Base-by-base conservation (phyloP, 306 rosid species). In the Gleditsia sinensis region DNA sequence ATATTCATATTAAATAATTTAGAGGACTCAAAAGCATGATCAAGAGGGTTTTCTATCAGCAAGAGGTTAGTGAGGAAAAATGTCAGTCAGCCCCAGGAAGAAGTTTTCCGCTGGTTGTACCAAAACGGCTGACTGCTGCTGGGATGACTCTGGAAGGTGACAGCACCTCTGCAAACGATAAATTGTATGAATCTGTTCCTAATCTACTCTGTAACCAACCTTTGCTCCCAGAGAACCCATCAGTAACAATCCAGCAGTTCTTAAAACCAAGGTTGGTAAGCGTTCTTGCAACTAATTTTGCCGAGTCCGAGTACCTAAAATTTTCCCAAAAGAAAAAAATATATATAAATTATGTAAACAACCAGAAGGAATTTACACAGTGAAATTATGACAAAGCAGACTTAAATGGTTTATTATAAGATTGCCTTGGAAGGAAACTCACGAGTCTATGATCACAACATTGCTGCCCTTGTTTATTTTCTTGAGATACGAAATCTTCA, bases 171-270 rank as follows among this genome's bases (percentile, higher is more conserved):
- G 91, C 88, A 16, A 90, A 87, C 0, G 96, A 88, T n/a, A 87
- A 80, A 14, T 84, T 92, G 82, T 88, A 94, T 0, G 97, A 76
- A 82, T 94, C 97, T 7, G 90, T 83, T 54, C 93, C 99, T 78
- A 95, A 72, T 67, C 92, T 94, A 79, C 99, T 95, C 74, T 92
- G 98, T 25, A 95, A 78, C 98, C 98, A 95, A 21, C 98, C 98
- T 81, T 68, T 88, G 71, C 71, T 71, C 24, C 97, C 99, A 9
- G 95, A 90, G 85, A 90, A 94, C n/a, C 99, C 99, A 78, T 88
- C 97, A 6, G 90, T 89, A 56, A 92, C 98, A 5, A 71, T 78
- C 89, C 88, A 90, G 30, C 87, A 24, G 78, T 88, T 87, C 85
- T 85, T 86, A 21, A 87, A 95, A 33, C 96, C 97, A 56, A 88